Evolutionary conservation across 441 rosid genomes (phyloP), one percentile per base, ranked within the genome.

Genomic region (Gossypium armourianum): DNA sequence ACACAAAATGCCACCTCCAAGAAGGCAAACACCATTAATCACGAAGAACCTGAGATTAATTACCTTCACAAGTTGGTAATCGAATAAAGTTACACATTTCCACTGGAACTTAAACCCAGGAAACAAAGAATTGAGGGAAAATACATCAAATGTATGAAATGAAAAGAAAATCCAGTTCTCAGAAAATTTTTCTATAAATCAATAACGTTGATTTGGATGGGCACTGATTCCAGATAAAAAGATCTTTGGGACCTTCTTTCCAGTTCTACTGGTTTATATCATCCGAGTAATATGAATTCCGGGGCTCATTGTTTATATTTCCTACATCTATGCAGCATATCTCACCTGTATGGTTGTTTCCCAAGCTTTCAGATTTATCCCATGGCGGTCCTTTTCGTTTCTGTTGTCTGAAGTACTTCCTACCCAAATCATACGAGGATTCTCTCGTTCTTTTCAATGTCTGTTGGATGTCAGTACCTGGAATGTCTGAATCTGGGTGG

Each of bases 111-210:
- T 70, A 8, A 70, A 59, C 58, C 73, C 67, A 69, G 72, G 29
- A 36, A 73, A 75, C 65, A 85, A 90, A 80, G 87, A 88, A 90
- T 87, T 66, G 79, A 74, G 72, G 80, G 8, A 70, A 76, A 82
- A 76, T 81, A 78, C 88, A 84, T 77, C 19, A 23, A 66, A 77
- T 12, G 57, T 49, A 65, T 73, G 70, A 72, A 66, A 67, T 36
- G 69, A 73, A 77, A 23, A 23, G 66, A 73, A 77, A 57, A 83
- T 77, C 71, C 75, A 75, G 71, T 26, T 81, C 68, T 74, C 55
- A 24, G 75, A 77, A 50, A 70, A 60, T 59, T 65, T 59, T 77
- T 80, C 82, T 75, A 80, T 72, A 76, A 81, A 83, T 79, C 80
- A 85, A 63, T 82, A 24, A 57, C 23, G 79, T 74, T 77, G 79